A percentile compares a stretch with the other conserved stretches of the same genome.
Evolutionary conservation across 2,329 filamentous ascomycete genomes (phyloP).

Genomic region (Geoglossum cookeanum): DNA sequence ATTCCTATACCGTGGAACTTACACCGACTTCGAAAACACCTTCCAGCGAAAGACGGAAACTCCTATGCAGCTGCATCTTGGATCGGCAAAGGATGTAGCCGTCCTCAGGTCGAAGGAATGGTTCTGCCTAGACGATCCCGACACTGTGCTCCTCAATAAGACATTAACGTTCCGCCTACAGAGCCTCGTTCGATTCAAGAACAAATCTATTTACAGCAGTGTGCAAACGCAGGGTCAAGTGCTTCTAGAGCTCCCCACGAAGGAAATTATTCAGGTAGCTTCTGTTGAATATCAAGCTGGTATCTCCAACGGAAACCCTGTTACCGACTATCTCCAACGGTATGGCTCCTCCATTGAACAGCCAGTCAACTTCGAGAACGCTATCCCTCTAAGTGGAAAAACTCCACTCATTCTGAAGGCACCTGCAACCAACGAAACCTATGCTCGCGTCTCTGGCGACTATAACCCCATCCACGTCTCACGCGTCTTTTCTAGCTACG

Average conservation of each 20-base stretch:
- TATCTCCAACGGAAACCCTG: slow-evolving; percentile 83
- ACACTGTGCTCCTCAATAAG: slow-evolving; percentile 77
- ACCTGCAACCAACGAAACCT: slow-evolving; percentile 91
- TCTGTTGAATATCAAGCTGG: slow-evolving; percentile 91
- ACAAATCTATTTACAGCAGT: slow-evolving; percentile 74
- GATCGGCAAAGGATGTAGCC: slow-evolving; percentile 76
- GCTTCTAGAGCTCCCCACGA: slow-evolving; percentile 81
- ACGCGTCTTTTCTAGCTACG: slow-evolving; percentile 87
- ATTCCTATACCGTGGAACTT: slow-evolving; percentile 86
- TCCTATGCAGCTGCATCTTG: slow-evolving; percentile 80
- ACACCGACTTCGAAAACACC: slow-evolving; percentile 91
- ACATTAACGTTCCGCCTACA: slow-evolving; percentile 92
- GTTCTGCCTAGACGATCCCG: slow-evolving; percentile 74
- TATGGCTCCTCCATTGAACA: slow-evolving; percentile 88
- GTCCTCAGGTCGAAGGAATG: slow-evolving; percentile 93
- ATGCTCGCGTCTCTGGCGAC: slow-evolving; percentile 91
- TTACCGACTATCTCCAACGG: slow-evolving; percentile 86
- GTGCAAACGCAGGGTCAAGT: slow-evolving; percentile 88
- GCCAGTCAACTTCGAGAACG: slow-evolving; percentile 90
- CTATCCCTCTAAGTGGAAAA: slow-evolving; percentile 88
- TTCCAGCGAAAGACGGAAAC: slow-evolving; percentile 97
- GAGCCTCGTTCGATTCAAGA: slow-evolving; percentile 84
- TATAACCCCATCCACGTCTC: slow-evolving; percentile 99
- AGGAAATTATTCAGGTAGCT: slow-evolving; percentile 94
- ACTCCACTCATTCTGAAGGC: slow-evolving; percentile 74